Evolutionary conservation across 768 basidiomycete species (phyloP).

Genomic region (Leccinum variicolor): DNA sequence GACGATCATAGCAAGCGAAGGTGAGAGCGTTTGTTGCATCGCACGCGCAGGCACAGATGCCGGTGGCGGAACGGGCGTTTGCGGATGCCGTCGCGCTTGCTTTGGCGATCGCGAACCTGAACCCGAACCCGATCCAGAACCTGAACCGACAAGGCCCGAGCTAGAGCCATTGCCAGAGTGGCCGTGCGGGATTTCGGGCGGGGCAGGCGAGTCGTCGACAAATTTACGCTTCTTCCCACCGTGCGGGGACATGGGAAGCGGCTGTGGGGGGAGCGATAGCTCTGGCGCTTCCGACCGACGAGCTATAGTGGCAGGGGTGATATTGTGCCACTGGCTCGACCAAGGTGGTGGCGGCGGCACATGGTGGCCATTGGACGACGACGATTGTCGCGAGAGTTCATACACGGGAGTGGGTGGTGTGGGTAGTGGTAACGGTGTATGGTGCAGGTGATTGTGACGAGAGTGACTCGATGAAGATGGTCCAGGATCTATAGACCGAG

Average conservation of each 20-base stretch:
- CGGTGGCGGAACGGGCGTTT: slow-evolving; percentile 30
- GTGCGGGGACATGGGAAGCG: slow-evolving; percentile 27
- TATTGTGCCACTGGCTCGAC: slow-evolving; percentile 31
- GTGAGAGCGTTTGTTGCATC: slow-evolving; percentile 34
- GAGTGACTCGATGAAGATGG: slow-evolving; percentile 31
- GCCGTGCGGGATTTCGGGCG: slow-evolving; percentile 13
- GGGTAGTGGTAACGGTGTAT: slow-evolving; percentile 29
- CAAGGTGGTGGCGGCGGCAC: slow-evolving; percentile 34
- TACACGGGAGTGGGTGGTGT: slow-evolving; percentile 34
- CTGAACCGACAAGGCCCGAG: background rate
- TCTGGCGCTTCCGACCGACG: slow-evolving; percentile 28
- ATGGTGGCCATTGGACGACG: slow-evolving; percentile 32
- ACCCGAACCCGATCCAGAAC: slow-evolving; percentile 14
- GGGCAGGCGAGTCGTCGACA: slow-evolving; percentile 31
- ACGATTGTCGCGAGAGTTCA: slow-evolving; percentile 27
- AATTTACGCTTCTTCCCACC: slow-evolving; percentile 35
- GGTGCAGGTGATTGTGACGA: slow-evolving; percentile 28
- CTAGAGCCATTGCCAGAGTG: slow-evolving; percentile 12
- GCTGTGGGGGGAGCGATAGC: slow-evolving; percentile 3
- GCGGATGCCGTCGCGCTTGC: slow-evolving; percentile 32
- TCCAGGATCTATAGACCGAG: slow-evolving; percentile 26
- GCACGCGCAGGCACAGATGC: slow-evolving; percentile 26
- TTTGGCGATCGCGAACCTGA: slow-evolving; percentile 34
- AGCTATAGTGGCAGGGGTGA: slow-evolving; percentile 11
- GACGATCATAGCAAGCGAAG: slow-evolving; percentile 35